Base-by-base conservation (phyloP, 2,329 filamentous ascomycete genomes). In the Colletotrichum shisoi region DNA sequence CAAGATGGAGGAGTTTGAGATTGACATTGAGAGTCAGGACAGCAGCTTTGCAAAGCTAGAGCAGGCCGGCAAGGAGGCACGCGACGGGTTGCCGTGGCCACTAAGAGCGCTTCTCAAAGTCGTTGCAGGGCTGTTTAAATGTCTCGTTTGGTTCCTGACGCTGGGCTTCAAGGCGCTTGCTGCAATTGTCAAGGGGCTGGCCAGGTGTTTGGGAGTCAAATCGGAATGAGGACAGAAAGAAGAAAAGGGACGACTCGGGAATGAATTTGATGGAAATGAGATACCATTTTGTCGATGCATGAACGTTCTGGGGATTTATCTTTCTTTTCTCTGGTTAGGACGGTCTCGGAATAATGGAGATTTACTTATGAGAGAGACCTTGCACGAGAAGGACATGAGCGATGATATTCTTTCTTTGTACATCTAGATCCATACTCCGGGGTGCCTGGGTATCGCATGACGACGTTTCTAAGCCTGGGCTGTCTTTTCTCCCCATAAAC, bases 11-110 rank as follows among this genome's bases (percentile, higher is more conserved):
- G 82, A 84, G 71, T 84, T 89, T 64, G 87, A 86, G 74, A 77
- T 89, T 44, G 87, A 90, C 70, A 74, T 90, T 5, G 87, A 89
- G 76, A 89, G 87, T 73, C 87, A 89, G 75, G 78, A 80, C 7
- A 82, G 80, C 60, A 84, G 81, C 70, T 72, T 81, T 17, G 76
- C 76, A 57, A 78, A 83, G 79, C 69, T 67, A 76, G 27, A 73
- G 73, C 42, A 80, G 76, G 69, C 57, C n/a, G 60, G 67, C 31
- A 72, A 72, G 72, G 76, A 82, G 76, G 79, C 40, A 76, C 80
- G 52, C 56, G 81, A 85, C 34, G 82, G 84, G 73, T 71, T 85
- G 71, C 85, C 84, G 0, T 83, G 82, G 69, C 73, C 80, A 61
- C 75, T 82, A 68, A 80, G 83, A 61, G 81, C 79, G 7, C 73